Evolutionary conservation across 1,139 yeast genomes (phyloP).

Genomic region (Suhomyces yuchorum): DNA sequence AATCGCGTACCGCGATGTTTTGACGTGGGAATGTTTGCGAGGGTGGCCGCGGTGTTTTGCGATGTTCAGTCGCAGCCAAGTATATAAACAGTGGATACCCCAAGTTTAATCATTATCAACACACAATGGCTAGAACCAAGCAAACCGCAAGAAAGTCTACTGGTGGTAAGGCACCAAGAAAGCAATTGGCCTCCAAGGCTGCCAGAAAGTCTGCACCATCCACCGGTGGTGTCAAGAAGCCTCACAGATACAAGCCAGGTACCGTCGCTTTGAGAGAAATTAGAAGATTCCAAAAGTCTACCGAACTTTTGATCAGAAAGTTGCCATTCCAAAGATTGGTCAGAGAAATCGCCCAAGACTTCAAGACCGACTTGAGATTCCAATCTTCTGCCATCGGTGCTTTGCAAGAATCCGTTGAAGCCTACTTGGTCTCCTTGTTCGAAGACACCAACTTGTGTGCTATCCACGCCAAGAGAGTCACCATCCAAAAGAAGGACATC

Average conservation of each 20-base stretch:
- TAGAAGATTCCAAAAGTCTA: slow-evolving; percentile 98
- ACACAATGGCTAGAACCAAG: slow-evolving; percentile 92
- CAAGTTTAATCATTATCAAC: slow-evolving; percentile 8
- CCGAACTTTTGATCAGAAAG: slow-evolving; percentile 95
- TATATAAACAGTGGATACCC: slow-evolving; percentile 4
- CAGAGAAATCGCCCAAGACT: slow-evolving; percentile 97
- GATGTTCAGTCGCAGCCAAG: neutral
- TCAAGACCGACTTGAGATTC: slow-evolving; percentile 97
- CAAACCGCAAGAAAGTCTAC: slow-evolving; percentile 99
- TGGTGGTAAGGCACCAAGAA: slow-evolving; percentile 99
- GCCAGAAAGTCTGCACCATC: slow-evolving; percentile 98
- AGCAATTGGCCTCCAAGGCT: slow-evolving; percentile 98
- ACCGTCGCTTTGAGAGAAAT: slow-evolving; percentile 99
- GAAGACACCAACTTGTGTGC: slow-evolving; percentile 99
- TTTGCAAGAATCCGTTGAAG: slow-evolving; percentile 98
- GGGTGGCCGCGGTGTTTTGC: neutral
- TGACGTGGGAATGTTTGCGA: neutral
- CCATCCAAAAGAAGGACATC: slow-evolving; percentile 98
- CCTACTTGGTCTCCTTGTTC: slow-evolving; percentile 84
- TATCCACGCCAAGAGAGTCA: slow-evolving; percentile 97
- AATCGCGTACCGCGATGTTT: slow-evolving; percentile 1
- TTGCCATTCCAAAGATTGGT: slow-evolving; percentile 98
- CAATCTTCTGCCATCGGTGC: slow-evolving; percentile 99
- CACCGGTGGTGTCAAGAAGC: slow-evolving; percentile 99
- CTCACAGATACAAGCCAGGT: slow-evolving; percentile 99